These are phyloP conservation scores for Coccinonectria pachysandricola DNA, from an alignment of 2,329 filamentous ascomycete species.

Conservation along the genomic window DNA sequence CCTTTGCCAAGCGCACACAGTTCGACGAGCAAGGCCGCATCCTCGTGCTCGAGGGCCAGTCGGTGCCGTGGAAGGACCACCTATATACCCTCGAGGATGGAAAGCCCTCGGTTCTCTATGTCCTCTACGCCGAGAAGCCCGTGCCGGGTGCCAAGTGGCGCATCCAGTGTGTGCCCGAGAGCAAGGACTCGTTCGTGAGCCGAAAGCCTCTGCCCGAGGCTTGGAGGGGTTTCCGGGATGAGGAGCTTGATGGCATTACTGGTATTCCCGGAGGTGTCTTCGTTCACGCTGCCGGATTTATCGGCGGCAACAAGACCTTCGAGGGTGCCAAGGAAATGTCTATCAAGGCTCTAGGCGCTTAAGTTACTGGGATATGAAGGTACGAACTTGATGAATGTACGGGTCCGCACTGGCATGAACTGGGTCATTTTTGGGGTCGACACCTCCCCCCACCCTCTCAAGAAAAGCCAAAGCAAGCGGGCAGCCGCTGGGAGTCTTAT, in stretches of 20 bases:
- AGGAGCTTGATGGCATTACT: constrained; percentile 64
- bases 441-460: no score
- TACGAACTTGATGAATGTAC: background rate
- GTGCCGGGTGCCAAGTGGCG: constrained; percentile 76
- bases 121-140: constrained; percentile 80
- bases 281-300: constrained; percentile 90
- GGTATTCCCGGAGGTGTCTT: constrained; percentile 73
- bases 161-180: constrained; percentile 81
- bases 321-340: constrained; percentile 85
- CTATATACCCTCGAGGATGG: constrained; percentile 74
- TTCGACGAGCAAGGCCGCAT: constrained; percentile 68
- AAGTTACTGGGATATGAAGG: constrained; percentile 2
- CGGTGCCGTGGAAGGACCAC: constrained; percentile 94
- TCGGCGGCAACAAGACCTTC: constrained; percentile 87
- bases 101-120: constrained; percentile 59
- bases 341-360: constrained; percentile 52
- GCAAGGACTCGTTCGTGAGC: constrained; percentile 80
- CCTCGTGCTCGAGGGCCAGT: constrained; percentile 65
- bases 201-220: constrained; percentile 81
- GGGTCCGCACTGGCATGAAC: no score
- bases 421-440: constrained; percentile 4
- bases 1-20: constrained; percentile 58
- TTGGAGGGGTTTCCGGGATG: constrained; percentile 86
- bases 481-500: no score
- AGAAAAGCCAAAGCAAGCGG: no score